Evolutionary conservation across 1,284 basidiomycete species (phyloP).

Genomic region (Phylloboletellus chloephorus): DNA sequence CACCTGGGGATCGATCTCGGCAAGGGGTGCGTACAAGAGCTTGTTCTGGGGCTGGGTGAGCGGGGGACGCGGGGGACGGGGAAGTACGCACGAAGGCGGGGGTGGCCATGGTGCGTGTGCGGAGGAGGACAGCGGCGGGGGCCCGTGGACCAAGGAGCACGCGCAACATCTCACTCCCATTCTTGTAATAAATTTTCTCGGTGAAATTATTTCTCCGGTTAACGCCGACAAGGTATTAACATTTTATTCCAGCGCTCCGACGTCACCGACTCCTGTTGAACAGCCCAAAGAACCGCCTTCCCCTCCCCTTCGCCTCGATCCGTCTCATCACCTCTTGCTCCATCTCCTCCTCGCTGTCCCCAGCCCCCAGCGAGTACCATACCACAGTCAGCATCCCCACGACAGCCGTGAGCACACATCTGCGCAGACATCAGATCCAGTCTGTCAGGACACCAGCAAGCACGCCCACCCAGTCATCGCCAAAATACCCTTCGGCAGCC

Average conservation of each 20-base stretch:
- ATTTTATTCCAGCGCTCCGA: not conserved
- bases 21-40: constrained; percentile 80
- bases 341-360: constrained; percentile 70
- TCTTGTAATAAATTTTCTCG: constrained; percentile 12
- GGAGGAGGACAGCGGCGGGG: constrained; percentile 20
- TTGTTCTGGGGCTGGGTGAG: constrained; percentile 65
- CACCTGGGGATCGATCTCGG: constrained; percentile 91
- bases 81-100: constrained; percentile 53
- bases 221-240: constrained; percentile 15
- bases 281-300: constrained; percentile 33
- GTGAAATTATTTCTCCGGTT: constrained; percentile 13
- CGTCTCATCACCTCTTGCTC: constrained; percentile 59
- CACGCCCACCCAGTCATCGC: constrained; percentile 69
- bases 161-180: constrained; percentile 23
- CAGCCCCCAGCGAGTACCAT: constrained; percentile 75
- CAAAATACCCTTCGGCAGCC: constrained; percentile 74
- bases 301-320: constrained; percentile 51
- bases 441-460: not conserved
- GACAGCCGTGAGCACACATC: constrained; percentile 76
- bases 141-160: constrained; percentile 24
- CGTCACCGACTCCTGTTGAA: constrained; percentile 16
- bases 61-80: not conserved
- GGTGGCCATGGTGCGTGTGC: constrained; percentile 52
- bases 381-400: constrained; percentile 76
- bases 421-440: constrained; percentile 16